Base-by-base conservation (phyloP, 331 rosid genomes). In the Spiraea crenata region DNA sequence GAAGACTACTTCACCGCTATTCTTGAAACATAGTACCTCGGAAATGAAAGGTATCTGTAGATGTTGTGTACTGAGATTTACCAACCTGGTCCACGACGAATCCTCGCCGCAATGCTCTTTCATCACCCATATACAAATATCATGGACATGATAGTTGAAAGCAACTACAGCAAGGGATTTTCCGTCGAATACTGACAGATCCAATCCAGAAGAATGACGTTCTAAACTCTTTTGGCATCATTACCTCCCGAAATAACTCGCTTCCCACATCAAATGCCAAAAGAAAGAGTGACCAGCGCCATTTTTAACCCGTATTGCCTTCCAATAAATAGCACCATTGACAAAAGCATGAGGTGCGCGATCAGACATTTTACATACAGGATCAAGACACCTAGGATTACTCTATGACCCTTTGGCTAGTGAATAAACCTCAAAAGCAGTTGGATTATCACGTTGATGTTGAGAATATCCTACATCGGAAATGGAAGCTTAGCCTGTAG, bases 251-350 rank as follows among this genome's bases (percentile, higher is more conserved):
- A 58, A 82, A 82, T 14, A 39, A 49, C 60, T 75, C 83, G 57
- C 35, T 44, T 6, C 15, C 58, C 44, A 78, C 16, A 59, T 63
- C 56, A 72, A 75, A 78, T 0, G 79, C 48, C 70, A 78, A 46
- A 31, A 78, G 52, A 5, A 13, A 16, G 57, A 44, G 4, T 47
- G 31, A n/a, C n/a, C n/a, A n/a, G n/a, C n/a, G n/a, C n/a, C n/a
- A n/a, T n/a, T n/a, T n/a, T n/a, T n/a, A n/a, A n/a, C n/a, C n/a
- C n/a, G n/a, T n/a, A n/a, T n/a, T 7, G 80, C 77, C 52, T 38
- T 47, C 82, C 85, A 77, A 67, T 82, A 75, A 41, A 78, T 44
- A 56, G 63, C 3, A 3, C 80, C 78, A 75, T 74, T 38, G 2
- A 60, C 20, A 40, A 72, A 76, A n/a, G 63, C 20, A 46, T 65